Conservation (phyloP, 2,329 filamentous ascomycete species). For the Pseudogymnoascus sp. region DNA sequence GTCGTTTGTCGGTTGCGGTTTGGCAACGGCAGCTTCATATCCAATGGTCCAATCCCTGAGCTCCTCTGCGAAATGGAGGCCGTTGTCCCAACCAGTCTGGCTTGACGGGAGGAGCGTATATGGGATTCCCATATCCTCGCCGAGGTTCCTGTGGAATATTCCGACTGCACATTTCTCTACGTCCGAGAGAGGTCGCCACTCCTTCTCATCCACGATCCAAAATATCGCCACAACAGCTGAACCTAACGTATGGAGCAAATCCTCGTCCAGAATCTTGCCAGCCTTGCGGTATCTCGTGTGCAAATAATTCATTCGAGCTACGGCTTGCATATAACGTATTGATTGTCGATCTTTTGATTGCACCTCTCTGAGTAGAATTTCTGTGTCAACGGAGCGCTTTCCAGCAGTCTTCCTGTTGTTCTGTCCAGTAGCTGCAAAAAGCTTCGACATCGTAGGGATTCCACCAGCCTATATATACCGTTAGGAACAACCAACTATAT, state of each 20-base stretch:
- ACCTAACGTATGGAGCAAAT: slow-evolving; percentile 20
- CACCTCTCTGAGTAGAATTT: slow-evolving; percentile 22
- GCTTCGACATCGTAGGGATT: slow-evolving; percentile 21
- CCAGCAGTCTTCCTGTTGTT: slow-evolving; percentile 18
- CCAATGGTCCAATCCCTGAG: slow-evolving; percentile 20
- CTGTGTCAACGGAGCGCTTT: slow-evolving; percentile 22
- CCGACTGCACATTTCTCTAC: slow-evolving; percentile 25
- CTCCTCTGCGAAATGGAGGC: slow-evolving; percentile 24
- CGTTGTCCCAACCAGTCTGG: slow-evolving; percentile 21
- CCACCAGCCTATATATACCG: slow-evolving; percentile 15
- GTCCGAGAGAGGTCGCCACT: slow-evolving; percentile 23
- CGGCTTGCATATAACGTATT: slow-evolving; percentile 18
- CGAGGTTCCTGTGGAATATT: slow-evolving; percentile 23
- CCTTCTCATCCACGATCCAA: slow-evolving; percentile 17
- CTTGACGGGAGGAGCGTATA: slow-evolving; percentile 22
- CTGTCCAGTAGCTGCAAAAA: slow-evolving; percentile 20
- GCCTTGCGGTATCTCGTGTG: slow-evolving; percentile 20
- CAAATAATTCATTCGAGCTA: slow-evolving; percentile 21
- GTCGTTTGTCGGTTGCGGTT: slow-evolving; percentile 22
- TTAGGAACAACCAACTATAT: neutral
- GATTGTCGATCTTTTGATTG: slow-evolving; percentile 18
- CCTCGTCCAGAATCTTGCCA: slow-evolving; percentile 19
- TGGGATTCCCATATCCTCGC: slow-evolving; percentile 25
- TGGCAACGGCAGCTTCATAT: slow-evolving; percentile 21
- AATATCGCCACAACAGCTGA: slow-evolving; percentile 18